Evolutionary conservation across 2,329 filamentous ascomycete genomes (phyloP).

Genomic region (Botrytis deweyae): DNA sequence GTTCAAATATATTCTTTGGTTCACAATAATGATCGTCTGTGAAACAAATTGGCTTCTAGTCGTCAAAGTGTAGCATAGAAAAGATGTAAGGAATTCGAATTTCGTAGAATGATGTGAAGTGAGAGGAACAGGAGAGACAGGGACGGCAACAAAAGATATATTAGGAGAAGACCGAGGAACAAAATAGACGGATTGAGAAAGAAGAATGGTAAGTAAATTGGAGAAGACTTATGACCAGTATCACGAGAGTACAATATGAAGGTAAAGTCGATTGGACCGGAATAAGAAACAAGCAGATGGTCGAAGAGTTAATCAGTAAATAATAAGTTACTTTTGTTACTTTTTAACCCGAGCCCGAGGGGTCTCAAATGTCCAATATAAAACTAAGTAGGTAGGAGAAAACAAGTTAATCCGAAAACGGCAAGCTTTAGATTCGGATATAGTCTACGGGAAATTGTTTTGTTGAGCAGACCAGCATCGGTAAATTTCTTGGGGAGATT

Average conservation of each 20-base stretch:
- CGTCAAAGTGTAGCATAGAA: background rate
- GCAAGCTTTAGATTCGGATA: background rate
- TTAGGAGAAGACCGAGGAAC: background rate
- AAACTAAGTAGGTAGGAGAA: background rate
- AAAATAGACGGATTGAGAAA: background rate
- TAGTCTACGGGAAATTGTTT: background rate
- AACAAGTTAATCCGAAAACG: background rate
- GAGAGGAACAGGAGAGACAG: too few relatives aligned
- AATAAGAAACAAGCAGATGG: background rate
- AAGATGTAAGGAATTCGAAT: background rate
- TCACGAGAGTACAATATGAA: constrained; percentile 15
- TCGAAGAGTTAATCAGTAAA: background rate
- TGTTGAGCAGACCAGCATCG: constrained; percentile 4
- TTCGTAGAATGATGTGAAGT: background rate
- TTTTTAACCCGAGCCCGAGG: constrained; percentile 4
- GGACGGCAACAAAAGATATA: background rate
- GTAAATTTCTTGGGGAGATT: background rate
- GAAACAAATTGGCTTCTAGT: background rate
- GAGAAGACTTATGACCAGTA: constrained; percentile 16
- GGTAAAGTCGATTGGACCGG: constrained; percentile 14
- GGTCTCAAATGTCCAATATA: background rate
- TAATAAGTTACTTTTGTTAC: background rate
- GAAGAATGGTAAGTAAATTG: constrained; percentile 1
- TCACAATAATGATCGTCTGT: background rate
- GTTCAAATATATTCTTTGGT: constrained; percentile 2